Conservation (phyloP, 768 basidiomycete genomes). For the Candolleomyces efflorescens region DNA sequence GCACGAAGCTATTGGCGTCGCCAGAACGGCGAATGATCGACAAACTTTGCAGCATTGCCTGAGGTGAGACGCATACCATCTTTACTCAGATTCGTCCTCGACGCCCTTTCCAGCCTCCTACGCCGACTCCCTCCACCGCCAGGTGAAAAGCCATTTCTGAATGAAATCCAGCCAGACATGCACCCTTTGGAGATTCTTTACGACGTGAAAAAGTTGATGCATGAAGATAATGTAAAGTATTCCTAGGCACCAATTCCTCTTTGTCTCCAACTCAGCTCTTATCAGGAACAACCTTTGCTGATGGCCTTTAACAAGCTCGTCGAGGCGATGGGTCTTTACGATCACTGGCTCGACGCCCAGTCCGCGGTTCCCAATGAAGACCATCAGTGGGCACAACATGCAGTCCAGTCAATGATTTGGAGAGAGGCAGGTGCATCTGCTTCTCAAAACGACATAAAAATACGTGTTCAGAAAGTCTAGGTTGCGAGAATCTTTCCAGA, state of each 20-base stretch:
- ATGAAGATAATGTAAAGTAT: constrained; percentile 53
- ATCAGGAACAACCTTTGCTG: constrained; percentile 65
- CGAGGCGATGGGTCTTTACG: constrained; percentile 64
- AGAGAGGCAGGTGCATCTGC: constrained; percentile 50
- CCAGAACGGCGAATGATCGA: constrained; percentile 68
- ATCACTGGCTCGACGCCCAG: constrained; percentile 65
- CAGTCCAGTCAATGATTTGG: constrained; percentile 74
- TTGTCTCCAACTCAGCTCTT: neutral
- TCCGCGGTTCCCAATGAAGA: constrained; percentile 42
- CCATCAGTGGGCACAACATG: constrained; percentile 71
- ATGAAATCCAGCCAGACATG: constrained; percentile 71
- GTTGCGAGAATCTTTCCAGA: constrained; percentile 58
- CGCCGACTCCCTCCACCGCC: constrained; percentile 62
- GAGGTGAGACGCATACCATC: constrained; percentile 38
- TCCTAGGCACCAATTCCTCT: constrained; percentile 3
- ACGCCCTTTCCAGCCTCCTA: constrained; percentile 45
- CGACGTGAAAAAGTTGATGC: constrained; percentile 74
- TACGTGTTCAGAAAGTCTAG: constrained; percentile 32
- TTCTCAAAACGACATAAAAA: neutral
- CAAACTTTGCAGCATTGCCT: constrained; percentile 75
- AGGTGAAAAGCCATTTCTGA: constrained; percentile 48
- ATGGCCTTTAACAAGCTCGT: constrained; percentile 65
- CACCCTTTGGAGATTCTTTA: constrained; percentile 74
- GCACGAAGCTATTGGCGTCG: constrained; percentile 73
- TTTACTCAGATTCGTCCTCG: constrained; percentile 2